Conservation (phyloP, 176 grass and related monocot species). For the Otatea glauca region DNA sequence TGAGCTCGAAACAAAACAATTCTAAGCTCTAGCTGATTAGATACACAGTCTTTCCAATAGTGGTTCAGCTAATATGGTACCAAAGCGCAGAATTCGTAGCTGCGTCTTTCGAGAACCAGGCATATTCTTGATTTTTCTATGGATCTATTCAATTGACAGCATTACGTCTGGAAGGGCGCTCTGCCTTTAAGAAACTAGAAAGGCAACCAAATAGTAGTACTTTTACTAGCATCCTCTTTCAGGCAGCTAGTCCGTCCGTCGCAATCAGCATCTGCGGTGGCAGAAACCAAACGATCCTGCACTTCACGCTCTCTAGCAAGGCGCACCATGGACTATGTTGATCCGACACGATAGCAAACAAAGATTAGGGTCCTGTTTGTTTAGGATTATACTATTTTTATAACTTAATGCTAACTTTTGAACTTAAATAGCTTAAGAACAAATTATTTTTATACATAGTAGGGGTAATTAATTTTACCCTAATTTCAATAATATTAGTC, state of each 20-base stretch:
- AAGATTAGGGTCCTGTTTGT: too few relatives aligned
- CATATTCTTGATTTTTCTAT: not conserved
- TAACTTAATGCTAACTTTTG: too few relatives aligned
- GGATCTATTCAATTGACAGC: not conserved
- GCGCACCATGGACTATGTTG: not conserved
- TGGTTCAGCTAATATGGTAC: not conserved
- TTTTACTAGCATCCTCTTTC: not conserved
- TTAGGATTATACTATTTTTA: too few relatives aligned
- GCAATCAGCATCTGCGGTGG: not conserved
- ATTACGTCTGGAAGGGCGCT: not conserved
- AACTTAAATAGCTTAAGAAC: too few relatives aligned
- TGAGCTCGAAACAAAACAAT: too few relatives aligned
- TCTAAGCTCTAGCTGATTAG: too few relatives aligned
- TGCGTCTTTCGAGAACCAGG: not conserved
- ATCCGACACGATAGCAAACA: not conserved
- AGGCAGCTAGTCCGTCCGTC: not conserved
- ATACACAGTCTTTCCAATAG: not conserved
- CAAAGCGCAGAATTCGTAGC: not conserved
- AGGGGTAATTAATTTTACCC: too few relatives aligned
- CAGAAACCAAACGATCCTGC: not conserved
- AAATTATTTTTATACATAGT: too few relatives aligned
- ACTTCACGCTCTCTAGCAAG: not conserved
- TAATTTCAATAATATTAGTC: too few relatives aligned
- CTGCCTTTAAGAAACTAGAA: not conserved
- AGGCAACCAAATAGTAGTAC: not conserved